Percentiles rank a stretch among this genome's conserved stretches.
Conservation (phyloP, 345 rosid species). For the Rhodamnia argentea region DNA sequence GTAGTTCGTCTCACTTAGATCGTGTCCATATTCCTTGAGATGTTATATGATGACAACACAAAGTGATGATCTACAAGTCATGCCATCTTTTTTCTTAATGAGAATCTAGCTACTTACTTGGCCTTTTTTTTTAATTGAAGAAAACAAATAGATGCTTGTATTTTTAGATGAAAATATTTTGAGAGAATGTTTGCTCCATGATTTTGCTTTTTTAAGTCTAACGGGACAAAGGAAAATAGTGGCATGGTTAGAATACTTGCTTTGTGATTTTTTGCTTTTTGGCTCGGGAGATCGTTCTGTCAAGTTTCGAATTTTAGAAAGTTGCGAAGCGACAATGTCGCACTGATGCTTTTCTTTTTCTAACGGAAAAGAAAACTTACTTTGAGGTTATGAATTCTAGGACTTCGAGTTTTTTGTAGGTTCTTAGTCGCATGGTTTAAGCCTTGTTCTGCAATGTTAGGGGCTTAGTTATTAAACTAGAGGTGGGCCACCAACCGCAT, state of each 20-base stretch:
- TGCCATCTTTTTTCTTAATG: not conserved
- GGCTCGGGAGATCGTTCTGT: not conserved
- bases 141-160: not conserved
- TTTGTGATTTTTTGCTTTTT: not conserved
- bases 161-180: not conserved
- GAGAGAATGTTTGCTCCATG: not conserved
- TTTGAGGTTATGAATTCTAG: not conserved
- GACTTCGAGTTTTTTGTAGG: not conserved
- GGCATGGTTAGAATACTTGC: not conserved
- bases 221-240: not conserved
- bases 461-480: not conserved
- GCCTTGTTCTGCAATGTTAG: not conserved
- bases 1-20: not conserved
- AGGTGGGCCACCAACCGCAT: not conserved
- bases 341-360: not conserved
- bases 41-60: not conserved
- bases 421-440: not conserved
- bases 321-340: not conserved
- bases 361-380: not conserved
- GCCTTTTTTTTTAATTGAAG: rapidly evolving
- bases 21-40: not conserved
- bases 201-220: too few relatives aligned
- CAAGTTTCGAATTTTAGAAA: not conserved
- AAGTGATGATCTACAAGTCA: not conserved
- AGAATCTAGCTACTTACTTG: not conserved